Evolutionary conservation across 148 eudicot species (phyloP).

Genomic region (Rhododendron vialii): DNA sequence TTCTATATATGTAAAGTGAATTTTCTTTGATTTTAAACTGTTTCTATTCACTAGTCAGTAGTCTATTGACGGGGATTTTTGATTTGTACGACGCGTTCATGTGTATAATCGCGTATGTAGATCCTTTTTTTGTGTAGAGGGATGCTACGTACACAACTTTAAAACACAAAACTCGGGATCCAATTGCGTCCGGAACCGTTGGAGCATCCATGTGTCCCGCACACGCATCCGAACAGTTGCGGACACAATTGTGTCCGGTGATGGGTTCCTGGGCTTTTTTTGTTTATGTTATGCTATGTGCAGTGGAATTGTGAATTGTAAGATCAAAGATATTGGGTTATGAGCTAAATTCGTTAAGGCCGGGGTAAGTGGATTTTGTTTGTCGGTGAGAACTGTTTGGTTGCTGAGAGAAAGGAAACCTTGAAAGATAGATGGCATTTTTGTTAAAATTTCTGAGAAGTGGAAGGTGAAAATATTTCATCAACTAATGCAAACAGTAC

Average conservation of each 20-base stretch:
- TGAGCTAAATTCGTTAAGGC: not conserved
- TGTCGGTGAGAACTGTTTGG: not conserved
- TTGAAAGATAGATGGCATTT: not conserved
- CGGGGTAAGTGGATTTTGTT: not conserved
- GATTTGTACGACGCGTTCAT: not conserved
- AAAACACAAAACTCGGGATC: too few relatives aligned
- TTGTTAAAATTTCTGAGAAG: not conserved
- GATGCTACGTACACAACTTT: too few relatives aligned
- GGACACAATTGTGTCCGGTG: too few relatives aligned
- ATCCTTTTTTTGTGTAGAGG: not conserved
- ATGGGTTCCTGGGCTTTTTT: too few relatives aligned
- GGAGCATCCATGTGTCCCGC: too few relatives aligned
- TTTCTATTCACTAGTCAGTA: not conserved
- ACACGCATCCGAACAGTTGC: too few relatives aligned
- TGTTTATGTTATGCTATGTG: not conserved
- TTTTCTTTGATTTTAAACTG: not conserved
- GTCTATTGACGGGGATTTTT: not conserved
- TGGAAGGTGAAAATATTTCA: not conserved
- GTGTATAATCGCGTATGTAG: not conserved
- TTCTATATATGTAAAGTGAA: not conserved
- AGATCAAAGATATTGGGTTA: conserved; percentile 1
- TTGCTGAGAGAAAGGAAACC: not conserved
- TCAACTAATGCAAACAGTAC: not conserved
- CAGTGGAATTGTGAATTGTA: not conserved
- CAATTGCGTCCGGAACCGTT: too few relatives aligned